Evolutionary conservation across 306 rosid genomes (phyloP).

Genomic region (Trifolium repens): DNA sequence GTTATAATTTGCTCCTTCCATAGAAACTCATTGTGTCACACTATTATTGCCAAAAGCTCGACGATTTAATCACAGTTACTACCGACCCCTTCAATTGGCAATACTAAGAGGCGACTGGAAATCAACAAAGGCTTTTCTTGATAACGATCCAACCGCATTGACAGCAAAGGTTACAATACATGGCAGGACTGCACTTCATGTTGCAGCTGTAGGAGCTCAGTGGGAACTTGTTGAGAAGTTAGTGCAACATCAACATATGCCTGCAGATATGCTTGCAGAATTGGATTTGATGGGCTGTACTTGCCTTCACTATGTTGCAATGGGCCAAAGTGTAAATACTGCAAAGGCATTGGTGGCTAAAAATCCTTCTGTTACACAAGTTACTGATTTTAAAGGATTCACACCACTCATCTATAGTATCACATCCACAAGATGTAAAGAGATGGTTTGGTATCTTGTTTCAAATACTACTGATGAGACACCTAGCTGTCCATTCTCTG

Average conservation of each 20-base stretch:
- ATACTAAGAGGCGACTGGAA: no score
- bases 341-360: constrained; percentile 52
- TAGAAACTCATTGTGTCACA: no score
- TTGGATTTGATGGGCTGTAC: constrained; percentile 51
- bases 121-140: no score
- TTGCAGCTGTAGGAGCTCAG: no score
- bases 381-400: constrained; percentile 40
- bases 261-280: constrained; percentile 29
- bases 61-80: no score
- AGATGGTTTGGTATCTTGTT: constrained; percentile 57
- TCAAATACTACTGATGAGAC: constrained; percentile 50
- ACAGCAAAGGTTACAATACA: no score
- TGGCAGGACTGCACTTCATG: no score
- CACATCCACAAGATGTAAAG: constrained; percentile 38
- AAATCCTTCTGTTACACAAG: constrained; percentile 45
- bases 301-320: constrained; percentile 57
- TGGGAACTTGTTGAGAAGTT: no score
- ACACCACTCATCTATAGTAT: constrained; percentile 55
- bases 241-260: constrained; percentile 21
- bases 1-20: no score
- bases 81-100: no score
- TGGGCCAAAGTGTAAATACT: constrained; percentile 44
- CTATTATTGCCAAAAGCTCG: no score
- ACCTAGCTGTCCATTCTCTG: constrained; percentile 54
- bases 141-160: no score